phyloP scores from a whole-genome alignment of 352 stramenopile genomes.

The Phytophthora hybrid region DNA sequence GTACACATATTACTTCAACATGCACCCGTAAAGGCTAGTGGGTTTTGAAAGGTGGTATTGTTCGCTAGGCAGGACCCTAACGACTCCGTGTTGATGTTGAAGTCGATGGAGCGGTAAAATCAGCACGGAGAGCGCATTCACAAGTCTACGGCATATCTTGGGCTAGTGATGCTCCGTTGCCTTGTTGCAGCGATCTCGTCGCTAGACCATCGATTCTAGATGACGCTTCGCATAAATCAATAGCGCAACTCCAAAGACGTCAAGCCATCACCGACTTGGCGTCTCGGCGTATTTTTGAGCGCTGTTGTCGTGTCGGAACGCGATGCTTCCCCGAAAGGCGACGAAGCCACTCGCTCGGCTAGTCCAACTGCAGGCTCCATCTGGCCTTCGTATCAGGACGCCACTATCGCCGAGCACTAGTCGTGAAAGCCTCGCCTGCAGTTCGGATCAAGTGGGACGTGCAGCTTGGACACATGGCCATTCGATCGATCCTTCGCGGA shows the following conservation, averaged over 20 bases:
- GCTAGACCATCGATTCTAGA: not conserved
- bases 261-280: not conserved
- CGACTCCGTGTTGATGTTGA: not conserved
- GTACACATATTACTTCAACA: conserved; percentile 32
- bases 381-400: conserved; percentile 33
- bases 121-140: not conserved
- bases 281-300: conserved; percentile 3
- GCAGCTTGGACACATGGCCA: conserved; percentile 20
- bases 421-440: conserved; percentile 2
- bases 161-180: not conserved
- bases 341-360: not conserved
- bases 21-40: not conserved
- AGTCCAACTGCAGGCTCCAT: conserved; percentile 29
- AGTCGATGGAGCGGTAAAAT: not conserved
- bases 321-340: conserved; percentile 7
- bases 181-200: not conserved
- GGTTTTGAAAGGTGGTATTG: not conserved
- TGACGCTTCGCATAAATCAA: not conserved
- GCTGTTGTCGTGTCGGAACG: conserved; percentile 1
- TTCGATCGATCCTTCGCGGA: conserved; percentile 22
- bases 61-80: not conserved
- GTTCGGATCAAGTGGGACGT: not conserved
- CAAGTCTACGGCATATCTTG: not conserved
- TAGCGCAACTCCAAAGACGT: not conserved
- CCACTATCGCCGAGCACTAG: conserved; percentile 1